Conservation (phyloP, 768 basidiomycete species). For the Rhodotorula babjevae region DNA sequence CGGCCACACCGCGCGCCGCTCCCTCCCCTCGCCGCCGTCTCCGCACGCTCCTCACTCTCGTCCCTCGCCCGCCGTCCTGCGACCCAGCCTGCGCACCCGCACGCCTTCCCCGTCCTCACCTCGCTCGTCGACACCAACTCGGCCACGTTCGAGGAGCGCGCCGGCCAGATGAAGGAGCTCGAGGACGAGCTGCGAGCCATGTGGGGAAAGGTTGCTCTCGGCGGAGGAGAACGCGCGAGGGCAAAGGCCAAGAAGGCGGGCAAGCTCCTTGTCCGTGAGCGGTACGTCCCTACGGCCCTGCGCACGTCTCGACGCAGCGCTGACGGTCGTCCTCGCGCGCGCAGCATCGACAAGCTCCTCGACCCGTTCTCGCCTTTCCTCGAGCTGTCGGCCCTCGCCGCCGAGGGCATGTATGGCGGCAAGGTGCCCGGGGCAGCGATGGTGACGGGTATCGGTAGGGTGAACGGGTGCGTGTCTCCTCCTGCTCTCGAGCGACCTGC, state of each 20-base stretch:
- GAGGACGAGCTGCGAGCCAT: conserved; percentile 55
- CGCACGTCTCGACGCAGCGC: conserved; percentile 63
- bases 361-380: conserved; percentile 86
- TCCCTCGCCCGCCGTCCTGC: not conserved
- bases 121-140: conserved; percentile 64
- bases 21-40: not conserved
- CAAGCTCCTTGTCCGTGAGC: conserved; percentile 76
- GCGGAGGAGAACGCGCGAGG: conserved; percentile 70
- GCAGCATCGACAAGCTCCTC: conserved; percentile 65
- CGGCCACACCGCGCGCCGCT: too few species aligned
- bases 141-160: conserved; percentile 65
- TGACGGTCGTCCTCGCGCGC: conserved; percentile 48
- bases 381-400: conserved; percentile 79
- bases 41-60: not conserved
- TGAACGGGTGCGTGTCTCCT: conserved; percentile 22
- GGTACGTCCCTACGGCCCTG: conserved; percentile 58
- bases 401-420: conserved; percentile 75
- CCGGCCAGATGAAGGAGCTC: conserved; percentile 65
- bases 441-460: conserved; percentile 62
- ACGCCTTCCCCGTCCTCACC: conserved; percentile 59
- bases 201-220: conserved; percentile 59
- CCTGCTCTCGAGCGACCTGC: too few species aligned
- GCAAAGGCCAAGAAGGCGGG: conserved; percentile 70
- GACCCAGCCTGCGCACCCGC: not conserved
- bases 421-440: conserved; percentile 79